Base-by-base conservation (phyloP, 202 grass and related monocot species). In the Hordeum pubiflorum region DNA sequence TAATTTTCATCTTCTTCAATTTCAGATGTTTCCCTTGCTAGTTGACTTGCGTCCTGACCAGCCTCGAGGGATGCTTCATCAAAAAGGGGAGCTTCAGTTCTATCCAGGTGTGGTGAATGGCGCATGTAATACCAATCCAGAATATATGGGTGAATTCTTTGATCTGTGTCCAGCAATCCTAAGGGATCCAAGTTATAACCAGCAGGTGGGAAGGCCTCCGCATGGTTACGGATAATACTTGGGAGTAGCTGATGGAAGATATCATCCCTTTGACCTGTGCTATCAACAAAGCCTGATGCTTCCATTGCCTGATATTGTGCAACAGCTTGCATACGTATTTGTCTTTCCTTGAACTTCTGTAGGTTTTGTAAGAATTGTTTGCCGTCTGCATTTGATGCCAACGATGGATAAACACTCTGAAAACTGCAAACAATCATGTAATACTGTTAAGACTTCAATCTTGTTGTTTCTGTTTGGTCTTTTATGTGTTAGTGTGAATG, bases 121-220 rank as follows among this genome's bases (percentile, higher is more conserved):
- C 82, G 85, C 38, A 77, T 89, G 70, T 98, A 95, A 81, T 98
- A 98, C 90, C 90, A 98, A 58, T 98, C 95, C 29, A 95, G 82
- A 73, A 98, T 81, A 84, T 94, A 95, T 1, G 88, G 95, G 27
- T 89, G 83, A 39, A 66, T 75, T 80, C 85, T 92, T 85, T 91
- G 89, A 44, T 87, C 86, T 32, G 83, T 75, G 73, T 89, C 87
- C 5, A 91, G 85, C 44, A 92, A 82, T 79, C 89, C 91, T 36
- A 94, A 80, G 29, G 89, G 89, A 36, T 57, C 75, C 23, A 83
- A 72, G 63, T 91, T 94, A 50, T 91, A 85, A 78, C 65, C 34
- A 46, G 69, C 33, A 74, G 81, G 78, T 26, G 46, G 38, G 34
- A 81, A 78, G 62, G 61, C 73, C 37, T 79, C 69, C 18, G 39